phyloP scores from a whole-genome alignment of 192 early-diverging fungal genomes.

The Geranomyces variabilis region DNA sequence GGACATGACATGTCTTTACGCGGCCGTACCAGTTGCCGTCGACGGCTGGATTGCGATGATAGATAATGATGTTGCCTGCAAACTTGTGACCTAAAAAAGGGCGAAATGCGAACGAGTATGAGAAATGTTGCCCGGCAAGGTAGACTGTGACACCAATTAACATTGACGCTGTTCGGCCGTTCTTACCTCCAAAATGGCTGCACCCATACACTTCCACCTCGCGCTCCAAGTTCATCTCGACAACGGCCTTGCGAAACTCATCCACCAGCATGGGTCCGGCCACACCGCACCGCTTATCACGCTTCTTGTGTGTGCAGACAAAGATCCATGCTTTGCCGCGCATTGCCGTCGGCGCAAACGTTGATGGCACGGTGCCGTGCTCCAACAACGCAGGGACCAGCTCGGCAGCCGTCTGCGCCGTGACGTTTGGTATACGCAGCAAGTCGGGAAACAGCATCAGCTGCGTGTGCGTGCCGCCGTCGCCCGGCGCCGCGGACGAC shows the following conservation, averaged over 20 bases:
- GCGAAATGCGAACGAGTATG: background rate
- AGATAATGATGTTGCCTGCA: constrained; percentile 69
- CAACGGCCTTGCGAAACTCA: constrained; percentile 49
- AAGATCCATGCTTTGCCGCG: constrained; percentile 48
- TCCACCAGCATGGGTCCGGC: constrained; percentile 63
- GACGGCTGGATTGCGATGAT: constrained; percentile 33
- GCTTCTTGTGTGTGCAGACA: constrained; percentile 64
- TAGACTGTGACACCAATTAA: background rate
- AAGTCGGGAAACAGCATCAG: constrained; percentile 20
- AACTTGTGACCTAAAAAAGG: constrained; percentile 60
- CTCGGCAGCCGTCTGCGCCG: background rate
- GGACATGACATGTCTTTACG: constrained; percentile 51
- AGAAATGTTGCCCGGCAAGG: background rate
- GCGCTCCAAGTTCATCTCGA: constrained; percentile 36
- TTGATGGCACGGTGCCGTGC: background rate
- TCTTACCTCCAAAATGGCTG: constrained; percentile 59
- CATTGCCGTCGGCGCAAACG: constrained; percentile 4
- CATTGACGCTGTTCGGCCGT: background rate
- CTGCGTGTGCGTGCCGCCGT: background rate
- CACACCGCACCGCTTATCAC: constrained; percentile 69
- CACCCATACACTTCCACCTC: constrained; percentile 53
- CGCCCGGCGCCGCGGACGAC: background rate
- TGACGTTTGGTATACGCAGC: background rate
- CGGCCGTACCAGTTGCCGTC: constrained; percentile 57
- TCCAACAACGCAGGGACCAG: constrained; percentile 15